Evolutionary conservation across 768 basidiomycete genomes (phyloP).

Genomic region (Russula ochroleuca): DNA sequence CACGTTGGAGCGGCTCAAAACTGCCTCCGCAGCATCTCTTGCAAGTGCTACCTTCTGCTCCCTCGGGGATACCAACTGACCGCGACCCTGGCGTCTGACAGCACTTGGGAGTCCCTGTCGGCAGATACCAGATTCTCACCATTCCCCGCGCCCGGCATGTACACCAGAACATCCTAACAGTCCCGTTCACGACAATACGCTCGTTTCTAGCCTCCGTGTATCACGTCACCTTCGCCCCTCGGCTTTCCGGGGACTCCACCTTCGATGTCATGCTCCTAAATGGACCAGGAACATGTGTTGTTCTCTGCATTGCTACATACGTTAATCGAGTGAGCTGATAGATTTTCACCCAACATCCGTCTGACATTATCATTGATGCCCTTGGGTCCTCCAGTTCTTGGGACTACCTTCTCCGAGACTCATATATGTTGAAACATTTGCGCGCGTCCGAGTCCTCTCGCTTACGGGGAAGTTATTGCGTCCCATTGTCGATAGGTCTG

Average conservation of each 20-base stretch:
- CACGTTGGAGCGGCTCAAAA: conserved; percentile 52
- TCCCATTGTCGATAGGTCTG: conserved; percentile 74
- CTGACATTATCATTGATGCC: conserved; percentile 7
- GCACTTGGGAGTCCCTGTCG: conserved; percentile 5
- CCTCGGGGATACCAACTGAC: not conserved
- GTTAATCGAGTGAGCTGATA: conserved; percentile 58
- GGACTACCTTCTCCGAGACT: conserved; percentile 65
- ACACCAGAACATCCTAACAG: conserved; percentile 71
- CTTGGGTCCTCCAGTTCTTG: conserved; percentile 51
- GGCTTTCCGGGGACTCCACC: conserved; percentile 36
- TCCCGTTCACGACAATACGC: conserved; percentile 56
- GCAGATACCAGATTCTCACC: conserved; percentile 48
- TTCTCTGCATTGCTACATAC: conserved; percentile 66
- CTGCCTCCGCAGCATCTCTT: conserved; percentile 20
- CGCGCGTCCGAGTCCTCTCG: conserved; percentile 75
- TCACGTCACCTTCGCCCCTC: conserved; percentile 52
- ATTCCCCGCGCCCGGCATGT: conserved; percentile 88
- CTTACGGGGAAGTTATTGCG: conserved; percentile 79
- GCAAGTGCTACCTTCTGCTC: conserved; percentile 25
- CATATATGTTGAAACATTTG: conserved; percentile 93
- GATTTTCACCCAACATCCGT: conserved; percentile 1
- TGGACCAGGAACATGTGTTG: conserved; percentile 91
- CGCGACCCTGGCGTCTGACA: not conserved
- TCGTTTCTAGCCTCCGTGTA: conserved; percentile 63
- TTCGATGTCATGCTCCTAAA: conserved; percentile 83